Percentiles rank a stretch among this genome's conserved stretches.
phyloP scores from a whole-genome alignment of 2,329 filamentous ascomycete species.

The Paracamarosporium sp. region DNA sequence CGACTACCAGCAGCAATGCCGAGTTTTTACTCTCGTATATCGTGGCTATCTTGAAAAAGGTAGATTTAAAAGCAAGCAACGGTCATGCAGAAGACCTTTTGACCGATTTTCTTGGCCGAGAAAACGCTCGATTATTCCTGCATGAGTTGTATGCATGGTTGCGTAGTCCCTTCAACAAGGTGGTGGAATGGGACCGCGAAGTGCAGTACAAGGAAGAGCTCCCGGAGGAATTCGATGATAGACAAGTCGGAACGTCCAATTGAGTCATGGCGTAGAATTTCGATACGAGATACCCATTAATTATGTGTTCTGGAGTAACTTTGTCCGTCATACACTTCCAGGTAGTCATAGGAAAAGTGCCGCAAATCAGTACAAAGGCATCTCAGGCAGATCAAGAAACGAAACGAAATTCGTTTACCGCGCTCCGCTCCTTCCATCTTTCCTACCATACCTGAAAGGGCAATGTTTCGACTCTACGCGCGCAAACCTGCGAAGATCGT shows the following conservation, averaged over 20 bases:
- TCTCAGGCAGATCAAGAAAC: no score
- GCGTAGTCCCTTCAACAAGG: constrained; percentile 74
- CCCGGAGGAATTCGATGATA: constrained; percentile 1
- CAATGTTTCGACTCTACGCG: no score
- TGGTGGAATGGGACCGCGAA: constrained; percentile 80
- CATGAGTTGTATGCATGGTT: constrained; percentile 87
- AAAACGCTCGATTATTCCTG: constrained; percentile 76
- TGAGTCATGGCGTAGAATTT: no score
- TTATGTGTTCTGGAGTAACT: no score
- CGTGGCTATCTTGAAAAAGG: constrained; percentile 79
- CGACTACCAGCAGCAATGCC: constrained; percentile 66
- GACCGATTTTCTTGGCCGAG: constrained; percentile 76
- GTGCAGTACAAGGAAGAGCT: constrained; percentile 69
- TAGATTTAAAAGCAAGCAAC: constrained; percentile 79
- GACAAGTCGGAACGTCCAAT: not conserved
- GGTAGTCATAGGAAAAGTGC: no score
- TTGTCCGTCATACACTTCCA: no score
- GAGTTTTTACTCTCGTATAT: constrained; percentile 90
- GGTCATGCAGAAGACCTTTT: constrained; percentile 83
- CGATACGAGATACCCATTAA: no score
- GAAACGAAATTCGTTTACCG: no score
- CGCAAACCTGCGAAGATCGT: no score
- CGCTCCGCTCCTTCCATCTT: no score
- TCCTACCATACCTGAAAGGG: no score
- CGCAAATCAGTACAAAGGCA: no score